Percentiles rank a stretch among this genome's conserved stretches.
These are phyloP conservation scores for Globisporangium uncinulatum DNA, from an alignment of 352 stramenopile genomes.

Conservation along the genomic window DNA sequence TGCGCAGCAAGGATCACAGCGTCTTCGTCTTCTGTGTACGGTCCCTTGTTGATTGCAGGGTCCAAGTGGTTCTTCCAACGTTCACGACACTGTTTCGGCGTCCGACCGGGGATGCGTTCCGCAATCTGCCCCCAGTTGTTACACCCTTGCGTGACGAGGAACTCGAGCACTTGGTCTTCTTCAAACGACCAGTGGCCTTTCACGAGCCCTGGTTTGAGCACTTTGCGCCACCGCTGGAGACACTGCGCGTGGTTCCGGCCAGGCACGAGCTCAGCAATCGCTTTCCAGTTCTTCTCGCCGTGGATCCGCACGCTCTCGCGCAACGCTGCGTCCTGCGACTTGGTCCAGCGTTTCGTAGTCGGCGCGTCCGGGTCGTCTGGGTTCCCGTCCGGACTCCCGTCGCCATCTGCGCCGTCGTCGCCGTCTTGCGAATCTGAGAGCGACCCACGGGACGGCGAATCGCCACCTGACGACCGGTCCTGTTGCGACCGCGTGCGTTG, in stretches of 20 bases:
- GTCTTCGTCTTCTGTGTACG: slow-evolving; percentile 94
- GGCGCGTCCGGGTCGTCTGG: slow-evolving; percentile 65
- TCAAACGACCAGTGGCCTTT: slow-evolving; percentile 95
- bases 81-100: slow-evolving; percentile 89
- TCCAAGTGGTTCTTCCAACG: slow-evolving; percentile 89
- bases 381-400: slow-evolving; percentile 1
- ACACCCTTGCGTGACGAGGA: slow-evolving; percentile 82
- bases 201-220: slow-evolving; percentile 93
- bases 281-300: slow-evolving; percentile 88
- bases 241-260: slow-evolving; percentile 86
- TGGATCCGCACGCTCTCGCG: slow-evolving; percentile 78
- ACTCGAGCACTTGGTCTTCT: slow-evolving; percentile 92
- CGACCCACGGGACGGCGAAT: slow-evolving; percentile 7
- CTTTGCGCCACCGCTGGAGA: slow-evolving; percentile 87
- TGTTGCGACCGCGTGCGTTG: slow-evolving; percentile 53
- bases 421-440: slow-evolving; percentile 25
- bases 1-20: slow-evolving; percentile 89
- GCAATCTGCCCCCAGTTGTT: slow-evolving; percentile 94
- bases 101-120: slow-evolving; percentile 88
- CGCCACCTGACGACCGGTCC: slow-evolving; percentile 1
- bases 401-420: slow-evolving; percentile 24
- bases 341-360: slow-evolving; percentile 85
- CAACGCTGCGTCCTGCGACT: slow-evolving; percentile 79
- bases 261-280: slow-evolving; percentile 78
- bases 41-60: slow-evolving; percentile 91